Base-by-base conservation (phyloP, 1,139 yeast genomes). In the Yamadazyma conglobata region DNA sequence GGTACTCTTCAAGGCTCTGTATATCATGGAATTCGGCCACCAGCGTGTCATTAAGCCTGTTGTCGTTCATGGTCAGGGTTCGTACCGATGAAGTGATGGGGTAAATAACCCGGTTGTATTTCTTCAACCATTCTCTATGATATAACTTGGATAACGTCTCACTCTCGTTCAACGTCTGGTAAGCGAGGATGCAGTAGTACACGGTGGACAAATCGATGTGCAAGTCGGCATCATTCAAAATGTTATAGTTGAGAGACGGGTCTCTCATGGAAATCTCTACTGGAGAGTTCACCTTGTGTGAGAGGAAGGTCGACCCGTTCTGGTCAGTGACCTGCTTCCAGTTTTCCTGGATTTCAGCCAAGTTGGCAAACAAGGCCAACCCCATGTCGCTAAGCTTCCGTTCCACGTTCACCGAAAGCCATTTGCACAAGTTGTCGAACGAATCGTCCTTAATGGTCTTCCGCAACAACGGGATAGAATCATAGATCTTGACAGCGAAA, bases 111-210 rank as follows among this genome's bases (percentile, higher is more conserved):
- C 84, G 64, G 39, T 81, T 85, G 39, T 85, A 79, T 49, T 87
- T 83, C 35, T 79, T 73, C 39, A 75, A 68, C 61, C 91, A 69
- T 53, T 87, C 96, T 40, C 78, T 82, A 35, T 77, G 75, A 46
- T 82, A 81, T 37, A 78, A 77, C 16, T 68, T 64, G 27, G 76
- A 67, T 32, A 91, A 69, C 31, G 71, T 70, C 6, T 74, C 78
- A 6, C 71, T 60, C 49, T 81, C 82, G 27, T 81, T 78, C 31
- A 89, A 66, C 5, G 89, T 80, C 33, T 78, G 76, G 50, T 83
- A 89, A 1, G 91, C 95, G 47, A 89, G 65, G 15, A 86, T 75
- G 5, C 94, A 81, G 56, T 91, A 96, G 52, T 77, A 85, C 15
- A 91, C 64, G 9, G 88, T 82, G 10, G 79, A 71, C 32, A 88